Evolutionary conservation across 371 early-diverging fungal species (phyloP), one percentile per base, ranked within the genome.

Genomic region (Batkoa obscura): DNA sequence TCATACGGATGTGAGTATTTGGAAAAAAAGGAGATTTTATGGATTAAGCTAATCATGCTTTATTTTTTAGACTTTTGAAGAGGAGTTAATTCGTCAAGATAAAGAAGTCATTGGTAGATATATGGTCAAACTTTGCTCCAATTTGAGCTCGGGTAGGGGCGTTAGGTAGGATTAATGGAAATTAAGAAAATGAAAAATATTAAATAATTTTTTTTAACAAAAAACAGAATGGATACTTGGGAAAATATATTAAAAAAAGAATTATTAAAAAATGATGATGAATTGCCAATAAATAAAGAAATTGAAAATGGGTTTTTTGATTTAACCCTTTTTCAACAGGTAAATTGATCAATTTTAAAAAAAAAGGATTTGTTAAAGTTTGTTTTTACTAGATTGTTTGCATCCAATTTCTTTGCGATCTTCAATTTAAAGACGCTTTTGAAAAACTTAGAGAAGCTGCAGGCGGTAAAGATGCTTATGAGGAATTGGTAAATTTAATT

Each of bases 1-100:
- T 43, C 43, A 54, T n/a, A 54, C 43, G 12, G 55, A 54, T 10
- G 55, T 54, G 43, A 54, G 30, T 10, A n/a, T n/a, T n/a, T n/a
- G n/a, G n/a, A n/a, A n/a, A n/a, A n/a, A n/a, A n/a, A n/a, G n/a
- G n/a, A n/a, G n/a, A n/a, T n/a, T n/a, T n/a, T 31, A 6, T 23
- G 9, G 3, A 9, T 50, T 34, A 12, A 6, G 6, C 5, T 34
- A 31, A 12, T 34, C 17, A 31, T 13, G 12, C 3, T 12, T 2
- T 34, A 10, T 3, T 36, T 13, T 8, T 5, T 5, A 30, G 50
- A n/a, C 12, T 50, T 50, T 30, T 8, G 30, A 50, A 36, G n/a
- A 8, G 5, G 50, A 17, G 10, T 30, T 50, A n/a, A 34, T 34
- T 5, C 5, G 3, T 34, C 32, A 34, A n/a, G 50, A 50, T 36